Conservation (phyloP, 2,329 filamentous ascomycete species). For the Chaetomium strumarium region DNA sequence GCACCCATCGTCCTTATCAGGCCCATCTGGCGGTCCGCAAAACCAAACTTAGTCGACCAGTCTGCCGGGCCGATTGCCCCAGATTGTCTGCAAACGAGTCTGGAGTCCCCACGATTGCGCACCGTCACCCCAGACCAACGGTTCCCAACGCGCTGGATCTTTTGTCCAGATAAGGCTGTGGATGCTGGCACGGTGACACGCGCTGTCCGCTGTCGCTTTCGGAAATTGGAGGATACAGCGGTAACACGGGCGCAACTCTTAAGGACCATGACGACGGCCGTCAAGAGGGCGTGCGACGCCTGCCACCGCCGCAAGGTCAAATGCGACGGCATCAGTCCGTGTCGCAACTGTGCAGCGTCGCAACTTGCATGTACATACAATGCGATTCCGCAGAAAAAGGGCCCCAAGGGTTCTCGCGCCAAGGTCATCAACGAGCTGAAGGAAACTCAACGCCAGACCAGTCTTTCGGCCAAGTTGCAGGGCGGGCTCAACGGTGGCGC, state of each 20-base stretch:
- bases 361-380: conserved; percentile 67
- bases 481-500: conserved; percentile 48
- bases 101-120: conserved; percentile 27
- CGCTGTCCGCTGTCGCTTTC: conserved; percentile 19
- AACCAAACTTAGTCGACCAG: conserved; percentile 15
- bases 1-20: not conserved
- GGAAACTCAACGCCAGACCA: conserved; percentile 61
- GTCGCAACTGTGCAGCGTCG: conserved; percentile 63
- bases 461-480: conserved; percentile 56
- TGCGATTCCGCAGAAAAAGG: conserved; percentile 70
- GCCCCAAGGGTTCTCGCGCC: conserved; percentile 66
- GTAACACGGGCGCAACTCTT: conserved; percentile 11
- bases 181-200: conserved; percentile 21
- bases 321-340: conserved; percentile 65
- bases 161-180: conserved; percentile 19
- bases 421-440: conserved; percentile 71
- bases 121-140: conserved; percentile 15
- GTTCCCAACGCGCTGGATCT: conserved; percentile 15
- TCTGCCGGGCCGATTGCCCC: conserved; percentile 27
- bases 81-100: conserved; percentile 22
- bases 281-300: conserved; percentile 63
- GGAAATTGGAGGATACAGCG: conserved; percentile 7
- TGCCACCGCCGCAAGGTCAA: conserved; percentile 71
- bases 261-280: conserved; percentile 42
- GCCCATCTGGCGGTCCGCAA: conserved; percentile 9